Evolutionary conservation across 2,329 filamentous ascomycete genomes (phyloP).

Genomic region (Penicillium decumbens): DNA sequence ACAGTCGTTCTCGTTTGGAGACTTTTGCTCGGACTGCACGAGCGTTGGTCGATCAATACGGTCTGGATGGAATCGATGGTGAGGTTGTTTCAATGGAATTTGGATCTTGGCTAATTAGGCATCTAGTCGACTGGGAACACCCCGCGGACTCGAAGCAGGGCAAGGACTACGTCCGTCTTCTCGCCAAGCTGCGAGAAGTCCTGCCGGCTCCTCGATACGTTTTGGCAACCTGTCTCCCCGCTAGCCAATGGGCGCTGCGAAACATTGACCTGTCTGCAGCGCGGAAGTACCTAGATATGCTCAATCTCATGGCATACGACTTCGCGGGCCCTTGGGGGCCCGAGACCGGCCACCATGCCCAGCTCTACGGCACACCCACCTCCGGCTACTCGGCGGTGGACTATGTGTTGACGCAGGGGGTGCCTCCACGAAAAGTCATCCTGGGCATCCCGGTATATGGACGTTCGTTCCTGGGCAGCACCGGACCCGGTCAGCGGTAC

Average conservation of each 20-base stretch:
- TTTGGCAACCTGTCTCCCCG: conserved; percentile 68
- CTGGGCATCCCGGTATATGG: conserved; percentile 73
- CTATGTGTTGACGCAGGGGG: conserved; percentile 61
- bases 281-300: conserved; percentile 63
- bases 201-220: conserved; percentile 66
- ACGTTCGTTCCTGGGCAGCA: conserved; percentile 65
- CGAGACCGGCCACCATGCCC: conserved; percentile 68
- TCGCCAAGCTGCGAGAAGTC: conserved; percentile 61
- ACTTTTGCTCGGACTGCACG: conserved; percentile 66
- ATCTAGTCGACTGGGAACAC: conserved; percentile 73
- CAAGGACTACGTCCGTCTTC: conserved; percentile 63
- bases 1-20: conserved; percentile 56
- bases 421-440: conserved; percentile 66
- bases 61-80: conserved; percentile 74
- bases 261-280: conserved; percentile 63
- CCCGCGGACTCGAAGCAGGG: conserved; percentile 64
- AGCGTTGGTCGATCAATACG: conserved; percentile 64
- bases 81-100: conserved; percentile 28
- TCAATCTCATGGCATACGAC: conserved; percentile 80
- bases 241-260: conserved; percentile 60
- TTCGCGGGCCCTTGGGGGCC: conserved; percentile 67
- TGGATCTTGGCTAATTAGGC: neutral
- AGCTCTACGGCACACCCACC: conserved; percentile 58
- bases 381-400: conserved; percentile 64
- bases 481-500: conserved; percentile 60